A percentile compares a stretch with the other conserved stretches of the same genome.
Conservation (phyloP, 106 monocot species). For the Dendrobium officinale region DNA sequence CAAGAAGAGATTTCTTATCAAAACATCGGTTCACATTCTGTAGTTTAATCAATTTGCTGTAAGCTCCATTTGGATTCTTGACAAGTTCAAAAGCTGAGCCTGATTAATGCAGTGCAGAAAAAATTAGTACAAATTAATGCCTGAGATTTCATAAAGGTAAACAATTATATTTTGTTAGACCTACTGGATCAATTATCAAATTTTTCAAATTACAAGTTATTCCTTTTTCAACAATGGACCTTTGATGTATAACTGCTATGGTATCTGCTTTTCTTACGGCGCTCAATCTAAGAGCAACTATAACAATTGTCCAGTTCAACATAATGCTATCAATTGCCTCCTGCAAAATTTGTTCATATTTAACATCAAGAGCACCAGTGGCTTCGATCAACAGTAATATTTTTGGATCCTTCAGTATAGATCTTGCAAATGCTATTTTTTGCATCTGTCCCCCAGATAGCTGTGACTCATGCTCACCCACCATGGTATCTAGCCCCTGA, state of each 20-base stretch:
- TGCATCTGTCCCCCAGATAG: conserved; percentile 52
- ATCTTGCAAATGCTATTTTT: conserved; percentile 42
- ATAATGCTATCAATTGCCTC: conserved; percentile 8
- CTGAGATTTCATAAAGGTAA: too few relatives aligned
- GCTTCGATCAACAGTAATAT: conserved; percentile 6
- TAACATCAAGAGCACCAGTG: conserved; percentile 5
- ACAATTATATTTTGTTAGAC: not conserved
- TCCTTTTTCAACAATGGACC: conserved; percentile 7
- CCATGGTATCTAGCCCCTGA: conserved; percentile 10
- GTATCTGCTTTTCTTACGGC: conserved; percentile 7
- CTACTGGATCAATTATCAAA: not conserved
- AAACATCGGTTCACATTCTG: not conserved
- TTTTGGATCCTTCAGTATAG: conserved; percentile 19
- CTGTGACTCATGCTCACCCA: conserved; percentile 14
- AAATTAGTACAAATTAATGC: too few relatives aligned
- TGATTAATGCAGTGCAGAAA: not conserved
- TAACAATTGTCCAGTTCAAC: conserved; percentile 6
- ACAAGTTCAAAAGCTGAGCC: not conserved
- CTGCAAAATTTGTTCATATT: conserved; percentile 9
- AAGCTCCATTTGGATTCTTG: conserved; percentile 3
- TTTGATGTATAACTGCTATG: conserved; percentile 2
- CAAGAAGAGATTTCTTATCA: not conserved
- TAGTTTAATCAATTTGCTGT: not conserved
- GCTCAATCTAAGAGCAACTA: conserved; percentile 8
- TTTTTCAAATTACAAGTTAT: not conserved